phyloP scores from a whole-genome alignment of 257 asterid genomes.

The Nicotiana paniculata region DNA sequence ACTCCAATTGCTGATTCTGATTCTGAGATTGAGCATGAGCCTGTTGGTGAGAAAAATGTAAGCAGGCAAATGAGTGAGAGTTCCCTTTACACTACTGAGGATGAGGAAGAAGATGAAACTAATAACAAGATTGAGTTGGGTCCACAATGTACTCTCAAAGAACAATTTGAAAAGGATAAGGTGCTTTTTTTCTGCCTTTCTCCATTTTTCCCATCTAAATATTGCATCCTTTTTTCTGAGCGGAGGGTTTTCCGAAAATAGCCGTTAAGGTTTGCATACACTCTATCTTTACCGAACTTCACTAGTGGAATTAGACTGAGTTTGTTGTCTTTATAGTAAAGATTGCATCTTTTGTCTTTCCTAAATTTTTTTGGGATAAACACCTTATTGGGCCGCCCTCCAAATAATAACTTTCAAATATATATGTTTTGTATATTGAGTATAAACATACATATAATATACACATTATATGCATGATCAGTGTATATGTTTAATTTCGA shows the following conservation, averaged over 20 bases:
- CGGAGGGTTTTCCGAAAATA: too few relatives aligned
- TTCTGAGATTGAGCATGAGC: slow-evolving; percentile 13
- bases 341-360: background rate
- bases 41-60: slow-evolving; percentile 16
- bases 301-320: too few relatives aligned
- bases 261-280: too few relatives aligned
- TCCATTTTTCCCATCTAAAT: background rate
- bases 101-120: slow-evolving; percentile 48
- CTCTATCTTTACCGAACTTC: fast-evolving
- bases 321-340: background rate
- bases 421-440: too few relatives aligned
- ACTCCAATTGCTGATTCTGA: slow-evolving; percentile 6
- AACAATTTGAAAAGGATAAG: slow-evolving; percentile 62
- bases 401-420: background rate
- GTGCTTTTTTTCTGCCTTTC: slow-evolving; percentile 14
- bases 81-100: slow-evolving; percentile 45
- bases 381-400: background rate
- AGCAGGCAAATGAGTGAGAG: slow-evolving; percentile 33
- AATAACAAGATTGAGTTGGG: slow-evolving; percentile 45
- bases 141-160: slow-evolving; percentile 56
- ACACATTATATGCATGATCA: too few relatives aligned
- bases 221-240: background rate
- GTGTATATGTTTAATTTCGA: too few relatives aligned
- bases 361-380: too few relatives aligned
- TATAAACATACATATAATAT: too few relatives aligned